Base-by-base conservation (phyloP, 306 rosid species). In the Begonia masoniana region DNA sequence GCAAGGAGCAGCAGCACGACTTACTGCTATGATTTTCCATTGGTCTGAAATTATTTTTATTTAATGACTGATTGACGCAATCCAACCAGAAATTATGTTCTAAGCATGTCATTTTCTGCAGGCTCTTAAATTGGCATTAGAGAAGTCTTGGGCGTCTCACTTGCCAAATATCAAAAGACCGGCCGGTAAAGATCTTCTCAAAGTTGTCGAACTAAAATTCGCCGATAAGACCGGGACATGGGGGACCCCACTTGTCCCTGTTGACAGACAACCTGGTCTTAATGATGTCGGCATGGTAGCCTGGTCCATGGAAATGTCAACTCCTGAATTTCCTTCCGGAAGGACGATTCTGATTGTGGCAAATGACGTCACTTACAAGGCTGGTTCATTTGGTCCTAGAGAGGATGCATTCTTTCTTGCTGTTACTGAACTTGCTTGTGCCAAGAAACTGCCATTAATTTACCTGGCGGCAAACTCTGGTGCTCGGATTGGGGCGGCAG, bases 391-490 rank as follows among this genome's bases (percentile, higher is more conserved):
- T 73, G 96, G 97, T 61, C 97, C 94, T 24, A 81, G 68, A 68
- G 97, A 91, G 81, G 96, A 91, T 54, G 94, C 96, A 16, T 91
- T 85, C 81, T 91, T 85, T 64, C 84, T 70, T 59, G 97, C 92
- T 15, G 86, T 91, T 55, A 85, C 94, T 36, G 97, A 91, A 56
- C 87, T 85, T 69, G 97, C 97, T 47, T 85, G 96, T 68, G 66
- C 75, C 14, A 79, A 67, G 69, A 91, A 78, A 64, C 59, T 91
- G 48, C 97, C 97, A 62, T 71, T 91, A 60, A 85, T 91, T 63
- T 91, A 91, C 77, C 62, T 91, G 72, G 97, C 96, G 31, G 97
- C 96, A 57, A 91, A 91, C 71, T 91, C 97, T 71, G 97, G 97
- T 62, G 97, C 96, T 24, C 96, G 94, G 47, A 79, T 91, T 63